Evolutionary conservation across 2,329 filamentous ascomycete species (phyloP).

Genomic region (Paecilomyces niveus): DNA sequence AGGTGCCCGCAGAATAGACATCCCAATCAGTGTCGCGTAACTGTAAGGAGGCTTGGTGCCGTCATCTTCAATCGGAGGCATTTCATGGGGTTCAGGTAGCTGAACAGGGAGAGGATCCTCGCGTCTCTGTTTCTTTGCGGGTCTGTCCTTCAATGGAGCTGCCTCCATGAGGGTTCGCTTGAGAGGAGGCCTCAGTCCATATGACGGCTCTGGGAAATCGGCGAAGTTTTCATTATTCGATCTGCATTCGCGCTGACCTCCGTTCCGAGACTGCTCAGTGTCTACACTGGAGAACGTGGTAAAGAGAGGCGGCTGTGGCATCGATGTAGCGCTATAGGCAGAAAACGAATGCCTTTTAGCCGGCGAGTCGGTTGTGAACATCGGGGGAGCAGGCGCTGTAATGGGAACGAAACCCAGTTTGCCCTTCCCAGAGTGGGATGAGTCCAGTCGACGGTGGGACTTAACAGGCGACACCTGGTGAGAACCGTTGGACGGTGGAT

Average conservation of each 20-base stretch:
- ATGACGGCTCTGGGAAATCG: conserved; percentile 42
- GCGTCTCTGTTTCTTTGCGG: conserved; percentile 60
- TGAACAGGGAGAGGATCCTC: conserved; percentile 46
- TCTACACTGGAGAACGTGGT: conserved; percentile 42
- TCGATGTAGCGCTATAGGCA: conserved; percentile 23
- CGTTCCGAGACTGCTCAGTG: conserved; percentile 40
- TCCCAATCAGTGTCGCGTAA: conserved; percentile 91
- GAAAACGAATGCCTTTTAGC: conserved; percentile 35
- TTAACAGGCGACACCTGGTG: conserved; percentile 65
- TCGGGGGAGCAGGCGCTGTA: conserved; percentile 35
- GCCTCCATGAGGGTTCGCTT: conserved; percentile 66
- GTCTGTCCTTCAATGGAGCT: conserved; percentile 63
- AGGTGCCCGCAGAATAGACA: conserved; percentile 87
- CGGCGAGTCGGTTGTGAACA: conserved; percentile 43
- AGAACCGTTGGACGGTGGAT: conserved; percentile 47
- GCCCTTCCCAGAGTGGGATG: conserved; percentile 52
- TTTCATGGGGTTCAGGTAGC: conserved; percentile 68
- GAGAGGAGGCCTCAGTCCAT: conserved; percentile 35
- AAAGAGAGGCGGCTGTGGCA: conserved; percentile 42
- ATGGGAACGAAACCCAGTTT: conserved; percentile 58
- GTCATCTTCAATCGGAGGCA: conserved; percentile 75
- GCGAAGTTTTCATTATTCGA: conserved; percentile 39
- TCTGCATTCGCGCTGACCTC: conserved; percentile 33
- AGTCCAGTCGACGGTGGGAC: conserved; percentile 45
- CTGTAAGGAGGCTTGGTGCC: conserved; percentile 84